phyloP scores from a whole-genome alignment of 1,284 basidiomycete species.

The Ganoderma lingzhi region DNA sequence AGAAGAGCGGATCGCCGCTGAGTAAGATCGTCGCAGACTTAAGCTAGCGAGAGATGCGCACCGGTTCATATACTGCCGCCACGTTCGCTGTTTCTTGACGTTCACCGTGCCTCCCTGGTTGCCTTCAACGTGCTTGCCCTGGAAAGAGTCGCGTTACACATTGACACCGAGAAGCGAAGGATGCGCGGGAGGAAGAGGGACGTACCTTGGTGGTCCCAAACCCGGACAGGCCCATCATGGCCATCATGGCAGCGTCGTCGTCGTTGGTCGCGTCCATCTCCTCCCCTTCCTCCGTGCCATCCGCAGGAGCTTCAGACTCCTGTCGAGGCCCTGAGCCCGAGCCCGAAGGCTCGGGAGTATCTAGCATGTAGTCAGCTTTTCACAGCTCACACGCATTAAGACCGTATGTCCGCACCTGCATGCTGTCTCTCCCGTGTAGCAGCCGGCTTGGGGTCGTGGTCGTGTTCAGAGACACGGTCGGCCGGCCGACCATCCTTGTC shows the following conservation, averaged over 20 bases:
- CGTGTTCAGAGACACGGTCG: conserved; percentile 26
- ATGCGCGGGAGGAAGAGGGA: conserved; percentile 5
- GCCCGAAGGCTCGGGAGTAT: conserved; percentile 26
- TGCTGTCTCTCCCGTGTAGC: conserved; percentile 28
- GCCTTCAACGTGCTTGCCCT: conserved; percentile 84
- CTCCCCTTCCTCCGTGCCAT: conserved; percentile 64
- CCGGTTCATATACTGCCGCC: conserved; percentile 98
- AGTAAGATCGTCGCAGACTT: conserved; percentile 23
- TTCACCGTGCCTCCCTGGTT: conserved; percentile 82
- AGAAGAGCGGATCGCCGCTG: conserved; percentile 17
- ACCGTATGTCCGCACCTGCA: background rate
- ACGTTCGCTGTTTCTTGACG: conserved; percentile 91
- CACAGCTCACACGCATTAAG: conserved; percentile 7
- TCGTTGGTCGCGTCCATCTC: conserved; percentile 73
- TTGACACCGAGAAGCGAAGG: background rate
- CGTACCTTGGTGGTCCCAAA: conserved; percentile 92
- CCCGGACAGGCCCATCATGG: conserved; percentile 89
- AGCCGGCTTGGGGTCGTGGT: conserved; percentile 23
- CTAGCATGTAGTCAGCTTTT: conserved; percentile 5
- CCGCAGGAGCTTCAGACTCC: conserved; percentile 45
- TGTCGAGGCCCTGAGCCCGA: conserved; percentile 31
- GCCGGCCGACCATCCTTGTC: conserved; percentile 32
- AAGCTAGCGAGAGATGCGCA: conserved; percentile 41
- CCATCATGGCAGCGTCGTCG: conserved; percentile 86
- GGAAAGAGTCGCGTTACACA: conserved; percentile 11